These are phyloP conservation scores for Coemansia javaensis DNA, from an alignment of 192 early-diverging fungal genomes.

Conservation along the genomic window DNA sequence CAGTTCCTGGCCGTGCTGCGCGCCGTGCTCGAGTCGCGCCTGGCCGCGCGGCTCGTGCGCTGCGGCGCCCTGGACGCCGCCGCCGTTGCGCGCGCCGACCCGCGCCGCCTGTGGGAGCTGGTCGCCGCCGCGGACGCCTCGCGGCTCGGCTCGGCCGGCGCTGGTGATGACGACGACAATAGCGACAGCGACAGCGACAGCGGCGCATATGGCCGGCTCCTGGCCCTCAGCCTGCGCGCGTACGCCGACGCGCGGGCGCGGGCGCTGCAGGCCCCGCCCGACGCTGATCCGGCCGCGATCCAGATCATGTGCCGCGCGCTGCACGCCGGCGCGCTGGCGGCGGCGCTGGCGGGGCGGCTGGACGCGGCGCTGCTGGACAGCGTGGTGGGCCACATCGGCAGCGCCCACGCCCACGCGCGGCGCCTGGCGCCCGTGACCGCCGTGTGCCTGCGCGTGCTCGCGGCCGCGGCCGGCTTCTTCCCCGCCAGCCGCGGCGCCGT, in stretches of 20 bases:
- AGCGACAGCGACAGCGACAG: background rate
- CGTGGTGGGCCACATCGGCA: conserved; percentile 26
- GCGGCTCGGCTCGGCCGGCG: conserved; percentile 1
- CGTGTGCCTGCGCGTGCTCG: conserved; percentile 41
- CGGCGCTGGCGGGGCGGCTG: conserved; percentile 20
- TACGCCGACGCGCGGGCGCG: conserved; percentile 11
- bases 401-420: conserved; percentile 13
- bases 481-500: conserved; percentile 13
- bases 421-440: conserved; percentile 24
- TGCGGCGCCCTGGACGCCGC: conserved; percentile 9
- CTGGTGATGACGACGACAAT: background rate
- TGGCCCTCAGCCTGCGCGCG: conserved; percentile 23
- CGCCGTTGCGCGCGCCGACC: conserved; percentile 12
- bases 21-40: conserved; percentile 42
- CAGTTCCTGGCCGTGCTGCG: conserved; percentile 32
- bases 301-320: conserved; percentile 26
- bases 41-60: conserved; percentile 20
- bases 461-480: conserved; percentile 21
- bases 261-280: background rate
- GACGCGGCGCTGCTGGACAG: conserved; percentile 12
- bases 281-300: background rate
- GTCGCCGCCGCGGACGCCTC: too few relatives aligned
- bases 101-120: conserved; percentile 34
- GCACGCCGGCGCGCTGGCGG: conserved; percentile 25
- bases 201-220: conserved; percentile 21